Percentiles rank a stretch among this genome's conserved stretches.
Conservation (phyloP, 306 rosid genomes). For the Castanea crenata region DNA sequence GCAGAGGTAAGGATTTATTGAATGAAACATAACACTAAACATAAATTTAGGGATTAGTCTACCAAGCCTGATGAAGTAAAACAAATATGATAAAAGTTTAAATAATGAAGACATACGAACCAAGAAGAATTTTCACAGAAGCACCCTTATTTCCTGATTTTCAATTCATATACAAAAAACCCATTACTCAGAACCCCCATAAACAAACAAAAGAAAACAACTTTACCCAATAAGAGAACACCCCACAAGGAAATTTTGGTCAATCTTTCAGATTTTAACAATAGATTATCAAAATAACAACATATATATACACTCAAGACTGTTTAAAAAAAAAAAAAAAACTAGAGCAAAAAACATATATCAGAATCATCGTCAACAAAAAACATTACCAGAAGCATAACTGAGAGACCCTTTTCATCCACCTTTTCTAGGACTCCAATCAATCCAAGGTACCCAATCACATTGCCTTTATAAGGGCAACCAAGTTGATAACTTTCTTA, state of each 20-base stretch:
- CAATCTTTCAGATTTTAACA: too few relatives aligned
- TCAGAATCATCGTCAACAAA: neutral
- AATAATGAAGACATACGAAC: neutral
- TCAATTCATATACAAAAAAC: neutral
- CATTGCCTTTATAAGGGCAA: neutral
- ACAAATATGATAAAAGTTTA: neutral
- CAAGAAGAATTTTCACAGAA: neutral
- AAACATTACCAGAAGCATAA: slow-evolving; percentile 1
- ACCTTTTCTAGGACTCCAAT: neutral
- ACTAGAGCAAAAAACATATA: neutral
- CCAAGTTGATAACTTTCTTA: neutral
- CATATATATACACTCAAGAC: too few relatives aligned
- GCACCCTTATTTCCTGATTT: neutral
- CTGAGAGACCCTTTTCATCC: neutral
- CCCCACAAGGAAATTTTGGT: neutral
- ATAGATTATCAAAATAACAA: too few relatives aligned
- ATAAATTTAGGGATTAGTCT: neutral
- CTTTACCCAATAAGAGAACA: neutral
- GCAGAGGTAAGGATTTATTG: neutral
- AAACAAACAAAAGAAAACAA: neutral
- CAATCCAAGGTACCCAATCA: neutral
- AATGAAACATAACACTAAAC: neutral
- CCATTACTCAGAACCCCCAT: neutral
- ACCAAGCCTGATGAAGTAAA: neutral
- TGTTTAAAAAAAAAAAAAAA: neutral